Evolutionary conservation across 305 asterid genomes (phyloP).

Genomic region (Ilex paraguariensis): DNA sequence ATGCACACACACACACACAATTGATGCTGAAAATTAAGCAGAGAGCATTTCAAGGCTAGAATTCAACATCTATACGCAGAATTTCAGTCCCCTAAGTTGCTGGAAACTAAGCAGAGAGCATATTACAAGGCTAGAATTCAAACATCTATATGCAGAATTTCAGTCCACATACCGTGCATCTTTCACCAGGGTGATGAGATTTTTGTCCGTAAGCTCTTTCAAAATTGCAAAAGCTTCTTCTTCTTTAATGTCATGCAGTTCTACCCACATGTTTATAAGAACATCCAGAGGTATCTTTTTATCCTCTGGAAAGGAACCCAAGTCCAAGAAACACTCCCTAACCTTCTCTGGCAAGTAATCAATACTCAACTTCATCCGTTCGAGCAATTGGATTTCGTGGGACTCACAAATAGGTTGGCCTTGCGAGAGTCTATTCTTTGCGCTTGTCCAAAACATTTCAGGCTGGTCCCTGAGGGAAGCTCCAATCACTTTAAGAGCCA

Average conservation of each 20-base stretch:
- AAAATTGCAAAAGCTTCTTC: conserved; percentile 77
- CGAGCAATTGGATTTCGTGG: conserved; percentile 69
- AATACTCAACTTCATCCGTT: conserved; percentile 78
- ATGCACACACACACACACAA: no score
- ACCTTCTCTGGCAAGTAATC: conserved; percentile 64
- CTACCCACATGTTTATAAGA: conserved; percentile 92
- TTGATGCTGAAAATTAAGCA: no score
- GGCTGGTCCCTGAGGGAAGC: conserved; percentile 74
- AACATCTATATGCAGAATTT: not conserved
- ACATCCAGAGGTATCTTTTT: conserved; percentile 80
- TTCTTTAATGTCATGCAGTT: conserved; percentile 76
- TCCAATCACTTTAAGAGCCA: conserved; percentile 91
- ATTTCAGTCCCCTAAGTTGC: not conserved
- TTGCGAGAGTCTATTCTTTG: conserved; percentile 63
- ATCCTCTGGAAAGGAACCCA: conserved; percentile 88
- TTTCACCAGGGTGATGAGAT: conserved; percentile 73
- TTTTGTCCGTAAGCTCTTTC: conserved; percentile 81
- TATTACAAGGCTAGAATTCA: not conserved
- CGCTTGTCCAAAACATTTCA: conserved; percentile 79
- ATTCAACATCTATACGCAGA: not conserved
- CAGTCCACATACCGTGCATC: conserved; percentile 53
- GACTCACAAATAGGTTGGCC: conserved; percentile 76
- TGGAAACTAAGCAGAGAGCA: no score
- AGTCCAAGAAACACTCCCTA: conserved; percentile 79
- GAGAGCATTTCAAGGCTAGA: not conserved